Evolutionary conservation across 768 basidiomycete species (phyloP), one percentile per base, ranked within the genome.

Genomic region (Hygrophoropsis aurantiaca): DNA sequence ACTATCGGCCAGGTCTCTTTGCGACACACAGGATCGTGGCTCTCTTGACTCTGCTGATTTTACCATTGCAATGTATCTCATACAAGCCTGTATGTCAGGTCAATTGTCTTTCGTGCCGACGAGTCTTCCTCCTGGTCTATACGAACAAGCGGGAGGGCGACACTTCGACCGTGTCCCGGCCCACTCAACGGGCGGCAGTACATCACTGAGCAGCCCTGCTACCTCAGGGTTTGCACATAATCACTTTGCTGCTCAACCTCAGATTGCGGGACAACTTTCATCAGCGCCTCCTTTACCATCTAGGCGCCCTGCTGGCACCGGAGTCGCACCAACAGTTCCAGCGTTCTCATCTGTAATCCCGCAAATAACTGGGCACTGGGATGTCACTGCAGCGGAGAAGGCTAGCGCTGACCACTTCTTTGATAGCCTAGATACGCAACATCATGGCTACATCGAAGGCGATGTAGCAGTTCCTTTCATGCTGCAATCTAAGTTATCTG

Each of bases 401-500:
- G 77, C 82, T 1, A 75, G 69, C 16, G 72, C 88, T 1, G 94
- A 98, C 65, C 70, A 69, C 10, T 85, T 83, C 68, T 99, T 97
- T 61, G 82, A 87, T 48, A 73, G 71, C n/a, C 75, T 98, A 32
- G 97, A 99, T 64, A 65, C 76, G 13, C 75, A 79, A 52, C 82
- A 78, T 54, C 77, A 70, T 49, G 94, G 93, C 0, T 90, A 75
- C 59, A 87, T 98, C 16, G 93, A 94, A 60, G 94, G 94, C 7
- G 92, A 95, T 49, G 82, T 91, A 26, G 97, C 93, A 7, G 97
- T 97, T 4, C 92, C 91, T 3, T 98, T 98, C 68, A 88, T 99
- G 86, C 64, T 95, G 49, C 85, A 93, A 66, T 94, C 92, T 25
- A 84, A 88, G 38, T 70, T 99, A 38, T 77, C 84, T 1, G 88